Evolutionary conservation across 73 alveolate genomes (phyloP).

Genomic region (Paramecium biaurelia): DNA sequence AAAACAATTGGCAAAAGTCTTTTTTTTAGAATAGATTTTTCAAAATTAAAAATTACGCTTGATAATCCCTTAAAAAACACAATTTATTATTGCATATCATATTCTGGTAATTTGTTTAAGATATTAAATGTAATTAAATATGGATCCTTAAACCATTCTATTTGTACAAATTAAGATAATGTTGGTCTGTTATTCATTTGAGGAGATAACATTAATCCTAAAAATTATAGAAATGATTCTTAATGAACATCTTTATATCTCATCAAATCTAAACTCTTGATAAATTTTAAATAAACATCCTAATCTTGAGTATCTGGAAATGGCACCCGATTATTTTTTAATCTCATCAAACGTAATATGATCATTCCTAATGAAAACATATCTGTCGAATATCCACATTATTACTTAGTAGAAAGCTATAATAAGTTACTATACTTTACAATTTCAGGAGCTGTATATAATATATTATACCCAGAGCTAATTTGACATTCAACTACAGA

Average conservation of each 20-base stretch:
- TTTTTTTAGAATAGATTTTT: not conserved
- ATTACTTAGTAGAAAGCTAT: not conserved
- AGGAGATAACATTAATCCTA: not conserved
- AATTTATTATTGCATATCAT: slow-evolving; percentile 27
- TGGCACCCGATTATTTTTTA: not conserved
- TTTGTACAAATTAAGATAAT: not conserved
- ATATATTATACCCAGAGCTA: not conserved
- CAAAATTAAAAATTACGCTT: not conserved
- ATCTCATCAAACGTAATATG: not conserved
- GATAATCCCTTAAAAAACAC: slow-evolving; percentile 41
- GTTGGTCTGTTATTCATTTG: not conserved
- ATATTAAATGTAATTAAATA: slow-evolving; percentile 33
- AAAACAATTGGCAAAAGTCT: slow-evolving; percentile 15
- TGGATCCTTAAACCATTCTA: slow-evolving; percentile 50
- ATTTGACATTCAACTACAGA: slow-evolving; percentile 1
- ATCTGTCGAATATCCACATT: slow-evolving; percentile 9
- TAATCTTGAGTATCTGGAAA: slow-evolving; percentile 17
- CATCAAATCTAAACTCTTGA: not conserved
- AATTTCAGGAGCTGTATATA: not conserved
- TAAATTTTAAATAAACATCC: not conserved
- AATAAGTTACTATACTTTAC: not conserved
- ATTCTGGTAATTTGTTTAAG: slow-evolving; percentile 32
- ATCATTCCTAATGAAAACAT: slow-evolving; percentile 33
- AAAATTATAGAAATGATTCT: not conserved
- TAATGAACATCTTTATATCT: not conserved